Evolutionary conservation across 345 rosid genomes (phyloP).

Genomic region (Excoecaria agallocha): DNA sequence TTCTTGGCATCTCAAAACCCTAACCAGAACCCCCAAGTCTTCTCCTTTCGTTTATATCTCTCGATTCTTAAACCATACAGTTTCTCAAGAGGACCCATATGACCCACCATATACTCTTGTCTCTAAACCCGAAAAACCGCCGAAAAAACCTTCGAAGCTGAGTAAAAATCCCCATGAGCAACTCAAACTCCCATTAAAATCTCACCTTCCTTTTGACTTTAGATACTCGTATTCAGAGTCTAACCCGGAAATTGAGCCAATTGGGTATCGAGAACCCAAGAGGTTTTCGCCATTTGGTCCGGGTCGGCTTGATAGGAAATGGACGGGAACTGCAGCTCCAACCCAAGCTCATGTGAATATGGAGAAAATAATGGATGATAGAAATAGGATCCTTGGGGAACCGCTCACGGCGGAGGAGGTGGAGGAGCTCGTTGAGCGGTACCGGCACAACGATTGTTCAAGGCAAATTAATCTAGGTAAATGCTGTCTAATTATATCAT

Average conservation of each 20-base stretch:
- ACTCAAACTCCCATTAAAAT: conserved; percentile 23
- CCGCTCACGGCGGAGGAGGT: conserved; percentile 65
- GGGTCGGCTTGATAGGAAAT: conserved; percentile 67
- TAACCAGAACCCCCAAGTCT: neutral
- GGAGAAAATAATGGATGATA: conserved; percentile 44
- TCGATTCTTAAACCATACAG: conserved; percentile 9
- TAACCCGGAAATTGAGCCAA: conserved; percentile 50
- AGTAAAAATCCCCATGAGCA: neutral
- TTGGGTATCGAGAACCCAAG: conserved; percentile 82
- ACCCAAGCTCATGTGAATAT: conserved; percentile 32
- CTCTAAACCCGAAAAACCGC: conserved; percentile 19
- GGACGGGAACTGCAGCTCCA: conserved; percentile 80
- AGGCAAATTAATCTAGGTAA: conserved; percentile 85
- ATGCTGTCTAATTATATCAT: neutral
- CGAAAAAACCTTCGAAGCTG: neutral
- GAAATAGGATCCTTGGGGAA: conserved; percentile 54
- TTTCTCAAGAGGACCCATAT: conserved; percentile 11
- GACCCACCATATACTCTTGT: conserved; percentile 26
- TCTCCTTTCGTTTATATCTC: conserved; percentile 1
- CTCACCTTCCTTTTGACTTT: conserved; percentile 83
- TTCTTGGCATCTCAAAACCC: conserved; percentile 19
- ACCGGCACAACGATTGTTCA: conserved; percentile 72
- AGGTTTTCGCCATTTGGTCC: conserved; percentile 93
- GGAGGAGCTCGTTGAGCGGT: conserved; percentile 69
- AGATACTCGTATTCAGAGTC: conserved; percentile 77